phyloP scores from a whole-genome alignment of 139 green algal species.

The Chlorella ohadii region DNA sequence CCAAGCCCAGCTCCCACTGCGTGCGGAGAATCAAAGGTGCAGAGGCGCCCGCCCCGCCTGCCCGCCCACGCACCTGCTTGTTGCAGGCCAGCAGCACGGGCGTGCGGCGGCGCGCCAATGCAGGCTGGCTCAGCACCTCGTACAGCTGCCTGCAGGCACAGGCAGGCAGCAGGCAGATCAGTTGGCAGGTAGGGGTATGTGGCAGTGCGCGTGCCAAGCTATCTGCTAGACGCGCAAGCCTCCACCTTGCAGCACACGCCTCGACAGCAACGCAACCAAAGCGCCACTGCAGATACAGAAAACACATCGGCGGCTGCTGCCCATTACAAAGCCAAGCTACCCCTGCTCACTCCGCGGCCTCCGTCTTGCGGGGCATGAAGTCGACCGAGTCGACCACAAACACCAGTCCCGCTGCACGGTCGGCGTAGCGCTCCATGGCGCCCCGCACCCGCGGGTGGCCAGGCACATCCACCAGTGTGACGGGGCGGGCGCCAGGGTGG shows the following conservation, averaged over 20 bases:
- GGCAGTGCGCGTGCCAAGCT: too few relatives aligned
- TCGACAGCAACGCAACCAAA: too few relatives aligned
- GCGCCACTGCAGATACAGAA: too few relatives aligned
- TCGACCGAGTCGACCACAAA: conserved; percentile 89
- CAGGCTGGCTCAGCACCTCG: conserved; percentile 65
- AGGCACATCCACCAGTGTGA: conserved; percentile 85
- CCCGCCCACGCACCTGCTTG: conserved; percentile 68
- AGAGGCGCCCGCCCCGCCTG: too few relatives aligned
- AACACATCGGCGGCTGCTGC: too few relatives aligned
- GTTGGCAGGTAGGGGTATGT: too few relatives aligned
- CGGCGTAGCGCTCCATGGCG: conserved; percentile 63
- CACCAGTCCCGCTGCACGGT: conserved; percentile 71
- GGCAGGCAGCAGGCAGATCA: not conserved
- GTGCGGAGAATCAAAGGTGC: too few relatives aligned
- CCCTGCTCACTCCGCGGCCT: conserved; percentile 66
- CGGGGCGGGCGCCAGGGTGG: conserved; percentile 2
- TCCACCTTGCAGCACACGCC: too few relatives aligned
- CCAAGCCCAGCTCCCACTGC: too few relatives aligned
- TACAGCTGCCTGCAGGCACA: conserved; percentile 45
- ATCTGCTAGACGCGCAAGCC: too few relatives aligned
- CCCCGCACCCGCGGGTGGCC: conserved; percentile 81
- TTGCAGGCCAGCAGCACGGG: conserved; percentile 94
- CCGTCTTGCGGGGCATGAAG: conserved; percentile 76
- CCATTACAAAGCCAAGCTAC: too few relatives aligned
- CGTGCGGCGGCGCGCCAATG: conserved; percentile 57